Evolutionary conservation across 2,329 filamentous ascomycete genomes (phyloP).

Genomic region (Diaporthe sp.): DNA sequence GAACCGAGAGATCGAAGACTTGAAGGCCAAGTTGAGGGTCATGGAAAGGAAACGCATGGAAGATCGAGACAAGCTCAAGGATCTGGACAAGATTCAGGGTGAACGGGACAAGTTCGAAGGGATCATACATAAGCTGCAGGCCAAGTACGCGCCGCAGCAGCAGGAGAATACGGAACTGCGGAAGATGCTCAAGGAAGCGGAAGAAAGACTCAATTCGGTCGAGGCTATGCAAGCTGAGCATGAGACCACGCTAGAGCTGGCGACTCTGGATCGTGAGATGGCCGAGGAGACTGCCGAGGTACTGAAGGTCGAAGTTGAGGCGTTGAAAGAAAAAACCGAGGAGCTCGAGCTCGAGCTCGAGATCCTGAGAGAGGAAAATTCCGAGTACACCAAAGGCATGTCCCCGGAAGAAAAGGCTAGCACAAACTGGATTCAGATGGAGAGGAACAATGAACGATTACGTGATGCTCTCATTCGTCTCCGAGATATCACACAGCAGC

Average conservation of each 20-base stretch:
- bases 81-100: slow-evolving; percentile 78
- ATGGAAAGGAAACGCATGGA: slow-evolving; percentile 89
- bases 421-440: slow-evolving; percentile 90
- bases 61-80: slow-evolving; percentile 86
- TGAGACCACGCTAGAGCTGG: slow-evolving; percentile 86
- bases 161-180: slow-evolving; percentile 82
- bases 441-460: slow-evolving; percentile 88
- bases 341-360: slow-evolving; percentile 91
- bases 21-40: slow-evolving; percentile 87
- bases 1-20: slow-evolving; percentile 81
- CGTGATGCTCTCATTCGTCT: slow-evolving; percentile 86
- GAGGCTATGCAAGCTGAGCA: slow-evolving; percentile 84
- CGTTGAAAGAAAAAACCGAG: slow-evolving; percentile 79
- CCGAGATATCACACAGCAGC: slow-evolving; percentile 87
- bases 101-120: slow-evolving; percentile 83
- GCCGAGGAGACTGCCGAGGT: slow-evolving; percentile 92
- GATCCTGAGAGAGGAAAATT: slow-evolving; percentile 86
- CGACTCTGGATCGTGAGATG: slow-evolving; percentile 92
- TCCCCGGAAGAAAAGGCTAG: slow-evolving; percentile 87
- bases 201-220: slow-evolving; percentile 74
- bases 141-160: slow-evolving; percentile 87
- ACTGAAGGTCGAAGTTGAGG: slow-evolving; percentile 82
- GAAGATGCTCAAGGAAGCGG: slow-evolving; percentile 80
- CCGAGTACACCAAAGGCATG: slow-evolving; percentile 85
- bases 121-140: slow-evolving; percentile 91